These are phyloP conservation scores for Botryotinia globosa DNA, from an alignment of 2,329 filamentous ascomycete genomes.

Conservation along the genomic window DNA sequence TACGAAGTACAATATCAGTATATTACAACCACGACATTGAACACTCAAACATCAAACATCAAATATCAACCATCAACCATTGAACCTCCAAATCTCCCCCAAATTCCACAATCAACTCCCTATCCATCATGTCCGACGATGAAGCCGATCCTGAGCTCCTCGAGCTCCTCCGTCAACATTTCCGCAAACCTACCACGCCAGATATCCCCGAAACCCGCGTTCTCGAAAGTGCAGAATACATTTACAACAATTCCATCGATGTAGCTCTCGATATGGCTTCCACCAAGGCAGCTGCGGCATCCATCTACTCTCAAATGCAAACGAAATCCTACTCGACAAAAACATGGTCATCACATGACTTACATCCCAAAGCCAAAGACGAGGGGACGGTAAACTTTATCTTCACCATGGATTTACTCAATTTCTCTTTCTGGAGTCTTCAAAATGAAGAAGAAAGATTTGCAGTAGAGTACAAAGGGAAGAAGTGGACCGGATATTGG, in stretches of 20 bases:
- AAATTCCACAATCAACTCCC: neutral
- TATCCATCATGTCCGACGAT: slow-evolving; percentile 73
- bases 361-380: slow-evolving; percentile 83
- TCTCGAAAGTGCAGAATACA: slow-evolving; percentile 75
- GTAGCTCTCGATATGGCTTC: slow-evolving; percentile 82
- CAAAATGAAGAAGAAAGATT: slow-evolving; percentile 65
- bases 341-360: slow-evolving; percentile 82
- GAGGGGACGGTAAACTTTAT: slow-evolving; percentile 84
- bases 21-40: neutral
- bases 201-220: slow-evolving; percentile 74
- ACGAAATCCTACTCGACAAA: slow-evolving; percentile 78
- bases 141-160: slow-evolving; percentile 87
- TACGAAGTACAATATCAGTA: neutral
- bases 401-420: slow-evolving; percentile 94
- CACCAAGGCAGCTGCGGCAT: slow-evolving; percentile 77
- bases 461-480: slow-evolving; percentile 75
- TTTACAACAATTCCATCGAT: slow-evolving; percentile 91
- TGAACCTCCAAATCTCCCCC: neutral
- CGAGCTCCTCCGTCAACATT: slow-evolving; percentile 77
- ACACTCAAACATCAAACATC: neutral
- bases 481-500: slow-evolving; percentile 91
- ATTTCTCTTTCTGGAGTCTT: slow-evolving; percentile 96
- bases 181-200: slow-evolving; percentile 56
- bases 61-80: neutral
- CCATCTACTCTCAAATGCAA: slow-evolving; percentile 79